These are phyloP conservation scores for Rhododendron ovatum DNA, from an alignment of 148 eudicot species.

Conservation along the genomic window DNA sequence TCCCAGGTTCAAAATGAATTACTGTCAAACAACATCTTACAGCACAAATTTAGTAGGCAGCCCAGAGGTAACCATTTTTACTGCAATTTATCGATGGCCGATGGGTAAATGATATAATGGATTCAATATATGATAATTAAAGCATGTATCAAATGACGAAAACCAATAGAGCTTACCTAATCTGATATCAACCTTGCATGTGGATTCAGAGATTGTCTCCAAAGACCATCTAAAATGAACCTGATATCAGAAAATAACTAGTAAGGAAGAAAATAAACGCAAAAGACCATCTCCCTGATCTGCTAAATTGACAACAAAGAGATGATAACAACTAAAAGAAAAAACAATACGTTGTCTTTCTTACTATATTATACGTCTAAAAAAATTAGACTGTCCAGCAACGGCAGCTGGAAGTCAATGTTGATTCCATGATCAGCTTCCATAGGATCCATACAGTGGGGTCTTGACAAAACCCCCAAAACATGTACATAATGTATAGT, in stretches of 20 bases:
- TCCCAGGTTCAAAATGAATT: constrained; percentile 21
- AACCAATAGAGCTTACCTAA: constrained; percentile 47
- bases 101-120: not conserved
- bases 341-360: not conserved
- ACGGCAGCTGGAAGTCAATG: not conserved
- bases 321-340: not conserved
- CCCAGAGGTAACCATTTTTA: not conserved
- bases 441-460: too few relatives aligned
- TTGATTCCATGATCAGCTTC: not conserved
- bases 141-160: not conserved
- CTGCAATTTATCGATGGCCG: not conserved
- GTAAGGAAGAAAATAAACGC: not conserved
- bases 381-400: not conserved
- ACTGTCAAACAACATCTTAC: constrained; percentile 1
- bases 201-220: constrained; percentile 51
- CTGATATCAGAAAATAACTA: constrained; percentile 25
- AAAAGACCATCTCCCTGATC: not conserved
- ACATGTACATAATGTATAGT: not conserved
- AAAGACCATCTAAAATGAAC: constrained; percentile 78
- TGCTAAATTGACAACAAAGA: not conserved
- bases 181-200: constrained; percentile 51
- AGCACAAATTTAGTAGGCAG: not conserved
- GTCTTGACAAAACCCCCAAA: not conserved
- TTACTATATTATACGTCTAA: not conserved
- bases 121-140: not conserved